phyloP scores from a whole-genome alignment of 1,284 basidiomycete species.

The Cryptococcus wingfieldii region DNA sequence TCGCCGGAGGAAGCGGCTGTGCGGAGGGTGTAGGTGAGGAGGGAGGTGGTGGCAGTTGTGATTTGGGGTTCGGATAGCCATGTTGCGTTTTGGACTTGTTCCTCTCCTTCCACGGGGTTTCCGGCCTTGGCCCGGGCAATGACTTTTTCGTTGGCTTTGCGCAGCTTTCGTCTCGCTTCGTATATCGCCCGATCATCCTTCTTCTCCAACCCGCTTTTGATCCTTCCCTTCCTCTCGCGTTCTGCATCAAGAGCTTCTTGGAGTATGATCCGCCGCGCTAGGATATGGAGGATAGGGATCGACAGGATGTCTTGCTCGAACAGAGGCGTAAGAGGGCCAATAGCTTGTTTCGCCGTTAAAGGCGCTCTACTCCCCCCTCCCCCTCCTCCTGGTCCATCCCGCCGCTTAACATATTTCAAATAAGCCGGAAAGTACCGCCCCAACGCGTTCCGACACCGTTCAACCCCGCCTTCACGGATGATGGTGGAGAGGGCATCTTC shows the following conservation, averaged over 20 bases:
- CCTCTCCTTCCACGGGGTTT: neutral
- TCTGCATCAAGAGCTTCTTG: neutral
- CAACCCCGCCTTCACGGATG: neutral
- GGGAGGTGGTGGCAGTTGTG: slow-evolving; percentile 15
- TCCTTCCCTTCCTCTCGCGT: slow-evolving; percentile 1
- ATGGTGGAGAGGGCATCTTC: slow-evolving; percentile 5
- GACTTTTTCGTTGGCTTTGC: neutral
- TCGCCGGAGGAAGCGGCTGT: slow-evolving; percentile 25
- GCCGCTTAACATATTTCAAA: neutral
- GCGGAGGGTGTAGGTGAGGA: slow-evolving; percentile 29
- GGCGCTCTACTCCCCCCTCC: too few relatives aligned
- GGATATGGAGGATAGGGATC: slow-evolving; percentile 14
- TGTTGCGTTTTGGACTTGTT: neutral
- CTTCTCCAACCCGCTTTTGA: neutral
- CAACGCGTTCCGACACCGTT: neutral
- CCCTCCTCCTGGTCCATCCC: neutral
- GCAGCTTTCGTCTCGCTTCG: neutral
- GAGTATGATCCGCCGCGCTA: slow-evolving; percentile 30
- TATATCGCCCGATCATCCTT: neutral
- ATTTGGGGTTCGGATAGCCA: neutral
- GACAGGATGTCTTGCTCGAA: slow-evolving; percentile 21
- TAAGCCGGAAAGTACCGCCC: slow-evolving; percentile 19
- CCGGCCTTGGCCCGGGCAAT: neutral
- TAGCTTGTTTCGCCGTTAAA: neutral
- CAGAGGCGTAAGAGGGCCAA: slow-evolving; percentile 10